Evolutionary conservation across 345 rosid genomes (phyloP), one percentile per base, ranked within the genome.

Genomic region (Rhizophora mangle): DNA sequence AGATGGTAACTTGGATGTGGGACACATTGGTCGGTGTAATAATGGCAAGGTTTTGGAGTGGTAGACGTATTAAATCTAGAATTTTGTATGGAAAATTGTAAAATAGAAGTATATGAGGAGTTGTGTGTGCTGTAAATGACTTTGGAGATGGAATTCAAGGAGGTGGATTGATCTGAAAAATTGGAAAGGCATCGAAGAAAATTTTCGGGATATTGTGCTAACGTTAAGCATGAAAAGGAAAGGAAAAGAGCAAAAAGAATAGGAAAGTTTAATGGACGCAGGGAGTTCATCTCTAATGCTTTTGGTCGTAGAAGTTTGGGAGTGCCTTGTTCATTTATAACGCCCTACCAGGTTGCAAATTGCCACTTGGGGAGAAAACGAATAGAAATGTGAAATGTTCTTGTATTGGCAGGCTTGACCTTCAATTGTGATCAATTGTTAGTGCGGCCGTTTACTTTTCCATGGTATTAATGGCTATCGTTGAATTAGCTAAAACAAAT

Each of bases 141-240:
- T 3, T 5, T 10, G 43, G 43, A 30, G 18, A 52, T 65, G 21
- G 58, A 39, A 52, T 65, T 1, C 3, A 20, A 8, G 21, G 68
- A 19, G 18, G 30, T 19, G 21, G 24, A 49, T 2, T 65, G 19
- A 4, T 19, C 22, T 20, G 43, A 65, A 26, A 8, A 19, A 47
- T 3, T 27, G 19, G 58, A 19, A 51, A 65, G 59, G 24, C 68
- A 65, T 65, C 9, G 59, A 65, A 65, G 43, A 51, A 65, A 65
- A 29, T 51, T 26, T 24, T 51, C 39, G 11, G 29, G 57, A 51
- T n/a, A 7, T 24, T 51, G n/a, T 27, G 59, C 56, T 30, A 24
- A 54, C 4, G 49, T 4, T 16, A 34, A 24, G 20, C 15, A n/a
- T 20, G 63, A 60, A 39, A 60, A 7, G 20, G n/a, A 60, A 11